Evolutionary conservation across 2,329 filamentous ascomycete genomes (phyloP).

Genomic region (Parastagonospora nodorum): DNA sequence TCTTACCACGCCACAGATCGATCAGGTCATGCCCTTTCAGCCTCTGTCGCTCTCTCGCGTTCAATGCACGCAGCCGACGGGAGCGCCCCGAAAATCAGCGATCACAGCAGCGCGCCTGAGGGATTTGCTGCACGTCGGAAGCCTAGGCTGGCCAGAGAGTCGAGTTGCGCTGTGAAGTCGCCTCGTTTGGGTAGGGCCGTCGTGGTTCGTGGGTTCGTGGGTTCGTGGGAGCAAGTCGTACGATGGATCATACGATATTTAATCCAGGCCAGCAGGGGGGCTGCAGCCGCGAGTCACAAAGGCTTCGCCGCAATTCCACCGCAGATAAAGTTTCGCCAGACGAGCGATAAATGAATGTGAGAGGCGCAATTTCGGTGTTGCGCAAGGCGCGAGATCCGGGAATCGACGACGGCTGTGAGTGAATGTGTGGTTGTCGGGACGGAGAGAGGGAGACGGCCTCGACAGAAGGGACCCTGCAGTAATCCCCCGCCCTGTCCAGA

Average conservation of each 20-base stretch:
- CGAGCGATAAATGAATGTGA: too few species aligned
- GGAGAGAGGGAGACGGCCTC: too few species aligned
- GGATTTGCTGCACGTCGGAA: constrained; percentile 1
- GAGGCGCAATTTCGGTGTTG: too few species aligned
- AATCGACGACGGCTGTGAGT: too few species aligned
- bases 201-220: neutral
- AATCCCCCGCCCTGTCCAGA: neutral
- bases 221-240: neutral
- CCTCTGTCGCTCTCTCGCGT: neutral
- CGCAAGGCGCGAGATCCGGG: too few species aligned
- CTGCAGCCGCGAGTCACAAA: neutral
- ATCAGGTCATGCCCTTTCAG: constrained; percentile 17
- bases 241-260: constrained; percentile 1
- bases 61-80: neutral
- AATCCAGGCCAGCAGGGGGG: neutral
- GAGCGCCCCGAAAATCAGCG: neutral
- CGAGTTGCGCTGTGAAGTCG: neutral
- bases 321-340: too few species aligned
- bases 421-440: too few species aligned
- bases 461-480: neutral
- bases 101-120: neutral
- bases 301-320: too few species aligned
- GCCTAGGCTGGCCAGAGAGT: neutral
- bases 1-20: constrained; percentile 17
- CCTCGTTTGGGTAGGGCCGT: neutral